A percentile compares a stretch with the other conserved stretches of the same genome.
Conservation (phyloP, 1,284 basidiomycete genomes). For the Salmacisia buchloeana region DNA sequence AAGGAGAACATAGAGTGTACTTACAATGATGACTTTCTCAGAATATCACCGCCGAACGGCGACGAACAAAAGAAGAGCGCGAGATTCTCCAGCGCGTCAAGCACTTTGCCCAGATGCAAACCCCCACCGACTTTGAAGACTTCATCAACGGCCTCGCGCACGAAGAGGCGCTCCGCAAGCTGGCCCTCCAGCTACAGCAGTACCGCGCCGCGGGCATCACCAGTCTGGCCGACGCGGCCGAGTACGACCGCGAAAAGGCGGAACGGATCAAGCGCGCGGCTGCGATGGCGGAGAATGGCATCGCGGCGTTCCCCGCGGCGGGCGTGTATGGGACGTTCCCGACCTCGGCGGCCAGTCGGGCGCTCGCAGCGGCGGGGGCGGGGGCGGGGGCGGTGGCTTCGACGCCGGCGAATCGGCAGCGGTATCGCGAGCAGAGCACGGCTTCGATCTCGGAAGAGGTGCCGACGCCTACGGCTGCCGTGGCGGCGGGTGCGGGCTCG, state of each 20-base stretch:
- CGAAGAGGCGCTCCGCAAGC: slow-evolving; percentile 44
- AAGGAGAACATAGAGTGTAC: not conserved
- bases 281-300: slow-evolving; percentile 39
- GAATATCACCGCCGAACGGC: slow-evolving; percentile 86
- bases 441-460: slow-evolving; percentile 20
- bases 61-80: slow-evolving; percentile 81
- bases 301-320: slow-evolving; percentile 35
- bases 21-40: slow-evolving; percentile 47
- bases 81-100: slow-evolving; percentile 83
- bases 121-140: slow-evolving; percentile 81
- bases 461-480: slow-evolving; percentile 10
- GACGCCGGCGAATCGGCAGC: slow-evolving; percentile 18
- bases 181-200: slow-evolving; percentile 42
- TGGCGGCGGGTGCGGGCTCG: slow-evolving; percentile 13
- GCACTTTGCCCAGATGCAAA: slow-evolving; percentile 86
- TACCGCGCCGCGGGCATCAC: slow-evolving; percentile 45
- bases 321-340: slow-evolving; percentile 3
- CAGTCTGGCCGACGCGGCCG: slow-evolving; percentile 39
- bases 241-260: slow-evolving; percentile 42
- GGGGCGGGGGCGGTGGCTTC: not conserved
- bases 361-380: not conserved
- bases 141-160: slow-evolving; percentile 77
- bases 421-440: slow-evolving; percentile 29
- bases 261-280: slow-evolving; percentile 39
- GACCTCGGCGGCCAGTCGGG: not conserved